These are phyloP conservation scores for Candida fluviatilis DNA, from an alignment of 805 yeast species.

Conservation along the genomic window DNA sequence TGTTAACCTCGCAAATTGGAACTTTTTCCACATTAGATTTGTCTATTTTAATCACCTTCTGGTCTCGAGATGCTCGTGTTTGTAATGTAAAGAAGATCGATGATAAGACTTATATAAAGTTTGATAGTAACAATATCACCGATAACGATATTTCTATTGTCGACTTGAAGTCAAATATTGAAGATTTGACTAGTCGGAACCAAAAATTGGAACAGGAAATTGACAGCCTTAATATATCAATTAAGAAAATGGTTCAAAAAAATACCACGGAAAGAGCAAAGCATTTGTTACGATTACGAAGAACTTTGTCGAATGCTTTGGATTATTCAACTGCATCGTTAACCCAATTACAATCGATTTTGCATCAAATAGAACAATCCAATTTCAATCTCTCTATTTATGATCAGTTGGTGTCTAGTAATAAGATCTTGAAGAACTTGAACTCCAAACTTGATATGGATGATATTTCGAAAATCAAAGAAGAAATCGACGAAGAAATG, in stretches of 20 bases:
- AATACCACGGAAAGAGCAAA: slow-evolving; percentile 15
- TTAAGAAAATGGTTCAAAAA: slow-evolving; percentile 12
- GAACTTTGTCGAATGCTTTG: slow-evolving; percentile 13
- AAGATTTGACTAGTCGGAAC: slow-evolving; percentile 11
- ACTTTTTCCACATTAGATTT: slow-evolving; percentile 21
- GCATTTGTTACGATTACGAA: slow-evolving; percentile 13
- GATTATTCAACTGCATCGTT: slow-evolving; percentile 13
- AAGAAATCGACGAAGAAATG: slow-evolving; percentile 28
- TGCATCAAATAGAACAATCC: slow-evolving; percentile 35
- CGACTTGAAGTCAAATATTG: slow-evolving; percentile 19
- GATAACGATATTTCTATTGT: slow-evolving; percentile 30
- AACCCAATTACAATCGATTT: slow-evolving; percentile 18
- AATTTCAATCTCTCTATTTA: slow-evolving; percentile 21
- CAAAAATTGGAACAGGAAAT: slow-evolving; percentile 17
- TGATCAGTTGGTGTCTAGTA: slow-evolving; percentile 22
- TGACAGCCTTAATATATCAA: slow-evolving; percentile 12
- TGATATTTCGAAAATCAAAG: slow-evolving; percentile 23
- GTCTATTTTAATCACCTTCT: slow-evolving; percentile 21
- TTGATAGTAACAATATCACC: slow-evolving; percentile 14
- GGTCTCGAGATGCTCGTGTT: slow-evolving; percentile 21
- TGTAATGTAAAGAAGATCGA: slow-evolving; percentile 10
- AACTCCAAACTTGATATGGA: slow-evolving; percentile 23
- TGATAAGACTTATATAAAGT: slow-evolving; percentile 17
- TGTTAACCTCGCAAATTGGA: slow-evolving; percentile 6
- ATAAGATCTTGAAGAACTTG: slow-evolving; percentile 21